Evolutionary conservation across 805 yeast genomes (phyloP).

Genomic region (Tetrapisispora nanseiensis): DNA sequence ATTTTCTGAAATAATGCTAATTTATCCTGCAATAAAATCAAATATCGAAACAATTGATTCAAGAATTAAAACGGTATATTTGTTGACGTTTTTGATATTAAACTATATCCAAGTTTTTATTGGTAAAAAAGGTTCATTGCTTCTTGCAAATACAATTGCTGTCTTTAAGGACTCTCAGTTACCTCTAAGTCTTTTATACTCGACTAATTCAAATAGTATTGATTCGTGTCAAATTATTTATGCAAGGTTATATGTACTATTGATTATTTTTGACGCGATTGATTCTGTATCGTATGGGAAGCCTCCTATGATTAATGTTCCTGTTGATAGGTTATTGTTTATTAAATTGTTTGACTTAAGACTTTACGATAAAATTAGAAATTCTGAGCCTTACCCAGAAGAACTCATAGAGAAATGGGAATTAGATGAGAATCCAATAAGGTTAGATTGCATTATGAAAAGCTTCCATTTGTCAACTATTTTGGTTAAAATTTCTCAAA

Average conservation of each 20-base stretch:
- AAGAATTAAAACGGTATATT: constrained; percentile 29
- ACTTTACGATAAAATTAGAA: not conserved
- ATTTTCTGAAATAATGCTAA: constrained; percentile 24
- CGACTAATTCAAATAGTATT: not conserved
- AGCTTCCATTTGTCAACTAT: constrained; percentile 21
- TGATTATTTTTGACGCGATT: constrained; percentile 42
- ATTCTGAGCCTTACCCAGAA: not conserved
- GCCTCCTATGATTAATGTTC: constrained; percentile 29
- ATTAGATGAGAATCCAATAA: constrained; percentile 19
- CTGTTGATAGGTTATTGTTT: constrained; percentile 13
- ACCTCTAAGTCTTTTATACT: constrained; percentile 28
- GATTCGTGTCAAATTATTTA: constrained; percentile 28
- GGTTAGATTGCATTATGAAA: constrained; percentile 16
- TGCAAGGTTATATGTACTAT: constrained; percentile 38
- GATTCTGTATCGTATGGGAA: constrained; percentile 45
- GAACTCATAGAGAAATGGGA: constrained; percentile 19
- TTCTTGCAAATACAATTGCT: constrained; percentile 43
- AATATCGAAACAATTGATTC: constrained; percentile 21
- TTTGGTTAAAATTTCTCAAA: constrained; percentile 16
- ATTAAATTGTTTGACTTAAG: constrained; percentile 9
- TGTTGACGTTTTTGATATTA: constrained; percentile 34
- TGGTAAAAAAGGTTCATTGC: constrained; percentile 51
- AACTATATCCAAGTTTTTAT: constrained; percentile 50
- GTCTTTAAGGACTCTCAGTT: constrained; percentile 52
- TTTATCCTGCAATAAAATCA: constrained; percentile 26